phyloP scores from a whole-genome alignment of 768 basidiomycete genomes.

The Pleurotus ostreatus region DNA sequence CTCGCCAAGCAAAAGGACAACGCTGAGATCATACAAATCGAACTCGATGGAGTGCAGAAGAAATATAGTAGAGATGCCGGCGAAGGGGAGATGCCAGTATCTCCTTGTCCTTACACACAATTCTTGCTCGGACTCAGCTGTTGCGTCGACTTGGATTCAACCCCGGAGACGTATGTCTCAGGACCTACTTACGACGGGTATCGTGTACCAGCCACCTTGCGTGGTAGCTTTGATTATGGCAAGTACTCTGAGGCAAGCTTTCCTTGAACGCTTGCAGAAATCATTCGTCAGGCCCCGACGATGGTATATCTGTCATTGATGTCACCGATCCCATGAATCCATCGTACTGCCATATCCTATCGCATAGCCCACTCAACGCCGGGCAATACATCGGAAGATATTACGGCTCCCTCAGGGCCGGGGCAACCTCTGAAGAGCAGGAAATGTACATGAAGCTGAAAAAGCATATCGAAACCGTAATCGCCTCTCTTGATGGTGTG shows the following conservation, averaged over 20 bases:
- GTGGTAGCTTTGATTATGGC: slow-evolving; percentile 22
- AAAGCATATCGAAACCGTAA: background rate
- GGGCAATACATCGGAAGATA: slow-evolving; percentile 4
- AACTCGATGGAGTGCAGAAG: slow-evolving; percentile 23
- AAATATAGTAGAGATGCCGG: slow-evolving; percentile 19
- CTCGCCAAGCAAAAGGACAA: slow-evolving; percentile 32
- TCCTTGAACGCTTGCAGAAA: background rate
- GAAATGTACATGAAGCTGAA: background rate
- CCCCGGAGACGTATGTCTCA: slow-evolving; percentile 10
- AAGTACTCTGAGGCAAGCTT: slow-evolving; percentile 3
- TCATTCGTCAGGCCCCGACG: slow-evolving; percentile 25
- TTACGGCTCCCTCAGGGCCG: background rate
- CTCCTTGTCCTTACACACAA: slow-evolving; percentile 28
- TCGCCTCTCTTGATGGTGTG: slow-evolving; percentile 1
- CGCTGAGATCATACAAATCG: slow-evolving; percentile 27
- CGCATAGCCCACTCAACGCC: background rate
- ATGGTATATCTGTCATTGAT: slow-evolving; percentile 32
- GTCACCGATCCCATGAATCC: slow-evolving; percentile 24
- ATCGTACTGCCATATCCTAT: slow-evolving; percentile 22
- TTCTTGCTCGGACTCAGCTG: slow-evolving; percentile 28
- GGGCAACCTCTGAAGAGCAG: background rate
- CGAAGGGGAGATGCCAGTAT: slow-evolving; percentile 12
- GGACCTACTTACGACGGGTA: slow-evolving; percentile 13
- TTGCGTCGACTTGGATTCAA: slow-evolving; percentile 21
- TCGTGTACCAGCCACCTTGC: slow-evolving; percentile 19